These are phyloP conservation scores for Nakaseomyces nivariensis DNA, from an alignment of 1,139 yeast species.

Conservation along the genomic window DNA sequence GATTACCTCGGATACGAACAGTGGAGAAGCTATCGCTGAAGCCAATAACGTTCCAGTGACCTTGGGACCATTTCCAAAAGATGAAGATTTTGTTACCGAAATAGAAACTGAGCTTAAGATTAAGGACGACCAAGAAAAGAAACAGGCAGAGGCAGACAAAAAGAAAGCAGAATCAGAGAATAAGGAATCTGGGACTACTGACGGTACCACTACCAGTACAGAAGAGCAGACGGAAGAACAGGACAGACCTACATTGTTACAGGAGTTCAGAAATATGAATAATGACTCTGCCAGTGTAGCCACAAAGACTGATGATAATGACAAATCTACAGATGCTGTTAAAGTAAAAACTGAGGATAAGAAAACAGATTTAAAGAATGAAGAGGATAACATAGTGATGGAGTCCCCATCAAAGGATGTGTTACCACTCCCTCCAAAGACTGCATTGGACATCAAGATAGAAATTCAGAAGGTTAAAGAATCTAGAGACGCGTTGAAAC, in stretches of 20 bases:
- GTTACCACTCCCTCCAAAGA: constrained; percentile 78
- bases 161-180: background rate
- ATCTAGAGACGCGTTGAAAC: constrained; percentile 59
- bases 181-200: background rate
- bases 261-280: constrained; percentile 39
- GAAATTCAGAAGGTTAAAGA: constrained; percentile 75
- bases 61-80: constrained; percentile 76
- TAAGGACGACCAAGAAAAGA: constrained; percentile 48
- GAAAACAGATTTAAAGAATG: constrained; percentile 8
- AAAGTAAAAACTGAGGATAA: constrained; percentile 29
- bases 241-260: constrained; percentile 34
- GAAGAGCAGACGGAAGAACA: constrained; percentile 23
- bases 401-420: constrained; percentile 69
- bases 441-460: constrained; percentile 66
- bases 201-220: background rate
- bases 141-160: constrained; percentile 11
- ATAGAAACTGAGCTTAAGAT: constrained; percentile 73
- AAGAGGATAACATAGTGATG: constrained; percentile 15
- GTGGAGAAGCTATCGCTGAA: constrained; percentile 33
- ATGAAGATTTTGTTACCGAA: constrained; percentile 75
- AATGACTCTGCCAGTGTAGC: constrained; percentile 9
- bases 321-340: constrained; percentile 10
- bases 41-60: constrained; percentile 49
- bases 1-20: constrained; percentile 42
- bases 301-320: constrained; percentile 9